These are phyloP conservation scores for Fusarium sororula DNA, from an alignment of 2,329 filamentous ascomycete species.

Conservation along the genomic window DNA sequence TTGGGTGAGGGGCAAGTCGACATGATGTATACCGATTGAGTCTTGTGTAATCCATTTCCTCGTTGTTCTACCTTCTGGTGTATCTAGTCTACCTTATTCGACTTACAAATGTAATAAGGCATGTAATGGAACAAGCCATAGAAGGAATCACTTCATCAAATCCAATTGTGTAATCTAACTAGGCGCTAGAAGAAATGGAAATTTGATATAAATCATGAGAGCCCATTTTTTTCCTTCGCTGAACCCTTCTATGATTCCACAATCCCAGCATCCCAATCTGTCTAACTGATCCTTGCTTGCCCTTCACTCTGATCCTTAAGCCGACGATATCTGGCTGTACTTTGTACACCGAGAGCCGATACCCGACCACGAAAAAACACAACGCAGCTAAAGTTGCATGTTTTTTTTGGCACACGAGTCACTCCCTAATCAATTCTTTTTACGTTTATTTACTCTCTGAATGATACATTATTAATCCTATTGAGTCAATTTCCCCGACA, in stretches of 20 bases:
- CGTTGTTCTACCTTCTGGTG: not conserved
- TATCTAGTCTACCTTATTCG: not conserved
- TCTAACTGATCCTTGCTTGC: not conserved
- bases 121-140: conserved; percentile 1
- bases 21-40: not conserved
- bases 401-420: conserved; percentile 14
- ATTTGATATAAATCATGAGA: conserved; percentile 16
- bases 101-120: conserved; percentile 31
- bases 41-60: not conserved
- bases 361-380: conserved; percentile 23
- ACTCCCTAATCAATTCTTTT: conserved; percentile 29
- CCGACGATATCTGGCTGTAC: conserved; percentile 24
- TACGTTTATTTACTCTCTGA: conserved; percentile 17
- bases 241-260: conserved; percentile 28
- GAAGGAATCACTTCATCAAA: conserved; percentile 7
- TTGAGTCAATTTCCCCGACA: not conserved
- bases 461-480: not conserved
- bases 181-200: conserved; percentile 2
- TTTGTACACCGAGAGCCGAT: conserved; percentile 37
- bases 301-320: not conserved
- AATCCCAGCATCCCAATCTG: conserved; percentile 14
- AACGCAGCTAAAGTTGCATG: conserved; percentile 3
- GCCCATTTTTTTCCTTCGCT: conserved; percentile 21
- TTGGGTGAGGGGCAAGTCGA: conserved; percentile 10
- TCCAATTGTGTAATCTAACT: conserved; percentile 4